Evolutionary conservation across 495 filamentous ascomycete species (phyloP), one percentile per base, ranked within the genome.

Genomic region (Chaetomium tenue): DNA sequence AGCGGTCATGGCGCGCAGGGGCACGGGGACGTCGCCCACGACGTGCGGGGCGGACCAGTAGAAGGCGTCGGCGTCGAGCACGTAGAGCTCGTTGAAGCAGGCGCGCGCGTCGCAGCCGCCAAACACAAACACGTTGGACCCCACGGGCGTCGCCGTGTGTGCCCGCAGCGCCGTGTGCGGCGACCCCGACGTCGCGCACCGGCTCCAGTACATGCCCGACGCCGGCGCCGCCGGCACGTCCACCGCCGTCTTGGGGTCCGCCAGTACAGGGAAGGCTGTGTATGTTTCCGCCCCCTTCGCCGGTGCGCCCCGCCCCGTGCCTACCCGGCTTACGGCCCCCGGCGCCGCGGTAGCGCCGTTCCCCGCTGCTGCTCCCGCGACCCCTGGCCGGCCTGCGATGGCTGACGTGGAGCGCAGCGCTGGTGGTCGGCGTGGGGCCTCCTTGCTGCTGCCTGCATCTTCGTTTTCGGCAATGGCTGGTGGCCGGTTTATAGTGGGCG

Each of bases 121-220:
- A 64, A 88, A 88, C 25, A 88, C 80, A 65, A 81, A 88, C 52
- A 88, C 80, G 63, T 82, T 87, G 53, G 80, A 84, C 7, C 85
- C 86, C 13, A 87, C 75, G 20, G 87, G 74, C 23, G 85, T 86
- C 16, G 82, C 84, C 37, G 85, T 87, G 74, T 88, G 86, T 26
- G 86, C 86, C 42, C 86, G 82, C 47, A 87, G 72, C 11, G 84
- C 77, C 22, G 80, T 82, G 64, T 85, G 84, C 40, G 83, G 71
- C 16, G 80, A 71, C 12, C 86, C 86, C 5, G 84, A 86, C 11
- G 79, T 75, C 2, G 81, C 82, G 18, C 85, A 85, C 47, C 78
- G 80, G 58, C 83, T 85, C 86, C 86, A 88, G 75, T 88, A 88
- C 86, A 88, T 88, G 52, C 86, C 86, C 50, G 83, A 84, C 20